These are phyloP conservation scores for Phytophthora cactorum DNA, from an alignment of 352 stramenopile species.

Conservation along the genomic window DNA sequence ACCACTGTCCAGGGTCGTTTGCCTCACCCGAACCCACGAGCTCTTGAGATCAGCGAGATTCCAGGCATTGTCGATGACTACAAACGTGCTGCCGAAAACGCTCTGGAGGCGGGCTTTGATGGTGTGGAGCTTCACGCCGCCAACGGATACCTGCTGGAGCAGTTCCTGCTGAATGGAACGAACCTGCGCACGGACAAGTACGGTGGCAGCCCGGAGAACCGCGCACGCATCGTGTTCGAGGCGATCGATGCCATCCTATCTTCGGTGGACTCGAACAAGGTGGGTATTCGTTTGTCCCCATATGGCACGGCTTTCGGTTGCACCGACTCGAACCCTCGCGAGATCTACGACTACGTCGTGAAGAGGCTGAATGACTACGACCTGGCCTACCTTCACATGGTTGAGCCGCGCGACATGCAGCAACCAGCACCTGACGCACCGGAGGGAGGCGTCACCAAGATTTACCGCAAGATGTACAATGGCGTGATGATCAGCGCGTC, in stretches of 20 bases:
- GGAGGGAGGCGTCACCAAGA: slow-evolving; percentile 46
- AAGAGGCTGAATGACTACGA: slow-evolving; percentile 46
- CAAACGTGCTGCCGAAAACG: slow-evolving; percentile 38
- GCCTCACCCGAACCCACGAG: slow-evolving; percentile 52
- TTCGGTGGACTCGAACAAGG: slow-evolving; percentile 34
- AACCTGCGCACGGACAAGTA: slow-evolving; percentile 71
- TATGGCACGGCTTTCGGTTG: slow-evolving; percentile 45
- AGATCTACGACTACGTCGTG: slow-evolving; percentile 49
- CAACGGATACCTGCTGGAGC: slow-evolving; percentile 93
- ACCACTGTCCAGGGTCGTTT: slow-evolving; percentile 44
- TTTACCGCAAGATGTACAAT: slow-evolving; percentile 56
- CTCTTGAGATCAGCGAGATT: slow-evolving; percentile 80
- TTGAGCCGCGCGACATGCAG: slow-evolving; percentile 52
- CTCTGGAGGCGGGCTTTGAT: slow-evolving; percentile 89
- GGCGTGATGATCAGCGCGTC: slow-evolving; percentile 56
- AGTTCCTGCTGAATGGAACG: slow-evolving; percentile 77
- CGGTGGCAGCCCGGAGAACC: slow-evolving; percentile 82
- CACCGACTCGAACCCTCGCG: slow-evolving; percentile 47
- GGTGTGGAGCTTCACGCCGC: slow-evolving; percentile 90
- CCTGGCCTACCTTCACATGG: slow-evolving; percentile 57
- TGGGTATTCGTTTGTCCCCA: slow-evolving; percentile 46
- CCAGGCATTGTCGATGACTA: slow-evolving; percentile 39
- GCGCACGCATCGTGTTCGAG: slow-evolving; percentile 73
- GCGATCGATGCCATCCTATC: slow-evolving; percentile 56
- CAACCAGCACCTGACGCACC: slow-evolving; percentile 35